phyloP scores from a whole-genome alignment of 805 yeast species.

The Ogataea kodamae region DNA sequence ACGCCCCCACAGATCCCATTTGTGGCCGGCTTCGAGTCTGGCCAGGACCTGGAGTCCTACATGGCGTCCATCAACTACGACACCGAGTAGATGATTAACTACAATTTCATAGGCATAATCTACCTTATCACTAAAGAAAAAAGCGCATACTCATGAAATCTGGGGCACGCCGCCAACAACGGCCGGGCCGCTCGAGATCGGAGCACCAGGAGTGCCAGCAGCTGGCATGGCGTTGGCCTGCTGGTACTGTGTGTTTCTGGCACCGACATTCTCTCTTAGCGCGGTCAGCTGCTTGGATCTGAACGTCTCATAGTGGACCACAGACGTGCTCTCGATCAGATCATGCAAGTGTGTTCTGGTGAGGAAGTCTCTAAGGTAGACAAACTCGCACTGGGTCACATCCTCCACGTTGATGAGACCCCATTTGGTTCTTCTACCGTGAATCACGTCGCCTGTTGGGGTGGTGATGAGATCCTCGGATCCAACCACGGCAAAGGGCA shows the following conservation, averaged over 20 bases:
- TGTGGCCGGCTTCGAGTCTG: slow-evolving; percentile 15
- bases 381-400: slow-evolving; percentile 93
- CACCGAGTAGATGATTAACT: slow-evolving; percentile 4
- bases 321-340: slow-evolving; percentile 86
- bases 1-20: slow-evolving; percentile 12
- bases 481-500: slow-evolving; percentile 95
- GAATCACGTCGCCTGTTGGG: slow-evolving; percentile 72
- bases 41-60: slow-evolving; percentile 13
- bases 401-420: slow-evolving; percentile 92
- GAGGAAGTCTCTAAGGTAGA: slow-evolving; percentile 87
- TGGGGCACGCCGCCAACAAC: slow-evolving; percentile 14
- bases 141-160: slow-evolving; percentile 5
- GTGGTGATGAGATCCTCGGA: slow-evolving; percentile 69
- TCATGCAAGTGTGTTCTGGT: slow-evolving; percentile 95
- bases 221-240: slow-evolving; percentile 6
- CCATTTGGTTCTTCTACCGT: slow-evolving; percentile 93
- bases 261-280: slow-evolving; percentile 81
- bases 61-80: slow-evolving; percentile 5
- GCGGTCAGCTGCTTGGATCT: slow-evolving; percentile 92
- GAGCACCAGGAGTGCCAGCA: slow-evolving; percentile 5
- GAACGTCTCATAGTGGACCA: slow-evolving; percentile 86
- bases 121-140: slow-evolving; percentile 6
- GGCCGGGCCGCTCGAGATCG: too few species aligned
- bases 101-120: not conserved
- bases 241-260: slow-evolving; percentile 34